These are phyloP conservation scores for Urochloa ruziziensis DNA, from an alignment of 176 grass and related monocot species.

Conservation along the genomic window DNA sequence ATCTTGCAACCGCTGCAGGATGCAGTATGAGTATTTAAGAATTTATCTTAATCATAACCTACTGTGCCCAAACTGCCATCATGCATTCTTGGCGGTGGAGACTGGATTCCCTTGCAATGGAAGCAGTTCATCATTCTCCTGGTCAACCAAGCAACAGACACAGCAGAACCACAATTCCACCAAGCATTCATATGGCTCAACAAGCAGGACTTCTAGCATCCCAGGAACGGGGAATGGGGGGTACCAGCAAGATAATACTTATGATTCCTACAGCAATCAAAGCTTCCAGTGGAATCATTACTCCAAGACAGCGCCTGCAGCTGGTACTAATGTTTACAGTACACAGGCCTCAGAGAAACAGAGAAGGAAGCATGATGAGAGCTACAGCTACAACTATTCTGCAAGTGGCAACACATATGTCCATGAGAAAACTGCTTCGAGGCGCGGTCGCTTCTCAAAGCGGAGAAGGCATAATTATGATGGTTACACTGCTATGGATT, in stretches of 20 bases:
- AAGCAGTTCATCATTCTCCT: slow-evolving; percentile 56
- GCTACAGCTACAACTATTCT: slow-evolving; percentile 42
- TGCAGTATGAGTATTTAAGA: slow-evolving; percentile 96
- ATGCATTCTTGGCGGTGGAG: slow-evolving; percentile 84
- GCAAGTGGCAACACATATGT: slow-evolving; percentile 36
- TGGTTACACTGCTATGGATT: slow-evolving; percentile 32
- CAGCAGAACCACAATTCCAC: slow-evolving; percentile 45
- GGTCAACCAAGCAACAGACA: slow-evolving; percentile 51
- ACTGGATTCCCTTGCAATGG: slow-evolving; percentile 70
- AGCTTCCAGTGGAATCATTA: slow-evolving; percentile 64
- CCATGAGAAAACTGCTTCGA: slow-evolving; percentile 43
- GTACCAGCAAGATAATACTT: slow-evolving; percentile 58
- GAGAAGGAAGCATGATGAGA: slow-evolving; percentile 49
- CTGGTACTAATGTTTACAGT: slow-evolving; percentile 44
- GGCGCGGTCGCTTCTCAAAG: slow-evolving; percentile 46
- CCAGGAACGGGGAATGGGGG: slow-evolving; percentile 45
- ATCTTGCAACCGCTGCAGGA: slow-evolving; percentile 82
- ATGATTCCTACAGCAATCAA: slow-evolving; percentile 59
- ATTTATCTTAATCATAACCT: slow-evolving; percentile 92
- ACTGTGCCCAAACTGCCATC: slow-evolving; percentile 85
- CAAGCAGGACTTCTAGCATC: slow-evolving; percentile 52
- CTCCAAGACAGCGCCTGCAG: slow-evolving; percentile 34
- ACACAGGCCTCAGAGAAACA: slow-evolving; percentile 34
- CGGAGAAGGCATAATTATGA: slow-evolving; percentile 47
- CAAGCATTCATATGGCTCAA: slow-evolving; percentile 54